phyloP scores from a whole-genome alignment of 1,284 basidiomycete species.

The Trichosporon sp. region DNA sequence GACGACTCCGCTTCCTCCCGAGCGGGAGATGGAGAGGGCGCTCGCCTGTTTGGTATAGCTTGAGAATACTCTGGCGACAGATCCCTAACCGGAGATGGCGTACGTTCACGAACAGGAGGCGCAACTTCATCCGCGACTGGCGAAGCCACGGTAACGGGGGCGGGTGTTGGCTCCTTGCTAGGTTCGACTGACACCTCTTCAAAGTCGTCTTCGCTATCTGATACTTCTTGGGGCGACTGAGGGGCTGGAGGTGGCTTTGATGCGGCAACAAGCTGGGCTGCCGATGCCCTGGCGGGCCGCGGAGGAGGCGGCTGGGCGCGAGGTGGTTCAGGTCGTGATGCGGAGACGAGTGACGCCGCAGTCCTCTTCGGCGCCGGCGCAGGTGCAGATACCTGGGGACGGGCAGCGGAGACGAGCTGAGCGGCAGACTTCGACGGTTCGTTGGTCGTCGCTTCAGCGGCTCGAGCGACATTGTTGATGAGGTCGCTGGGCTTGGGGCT shows the following conservation, averaged over 20 bases:
- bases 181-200: slow-evolving; percentile 23
- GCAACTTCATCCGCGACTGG: too few relatives aligned
- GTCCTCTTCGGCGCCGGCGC: background rate
- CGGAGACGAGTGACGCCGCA: background rate
- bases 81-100: background rate
- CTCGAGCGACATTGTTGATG: background rate
- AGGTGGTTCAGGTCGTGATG: background rate
- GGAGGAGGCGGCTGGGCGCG: slow-evolving; percentile 8
- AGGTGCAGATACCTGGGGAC: background rate
- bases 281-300: slow-evolving; percentile 7
- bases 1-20: background rate
- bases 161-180: slow-evolving; percentile 6
- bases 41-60: background rate
- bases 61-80: background rate
- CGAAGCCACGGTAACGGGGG: background rate
- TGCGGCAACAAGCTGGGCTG: slow-evolving; percentile 26
- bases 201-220: slow-evolving; percentile 37
- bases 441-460: background rate
- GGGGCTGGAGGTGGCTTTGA: background rate
- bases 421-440: background rate
- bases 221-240: slow-evolving; percentile 20
- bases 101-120: background rate
- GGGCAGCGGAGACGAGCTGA: background rate
- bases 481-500: background rate
- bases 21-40: background rate